Percentiles rank a stretch among this genome's conserved stretches.
Conservation (phyloP, 192 early-diverging fungal genomes). For the Lunasporangiospora selenospora region DNA sequence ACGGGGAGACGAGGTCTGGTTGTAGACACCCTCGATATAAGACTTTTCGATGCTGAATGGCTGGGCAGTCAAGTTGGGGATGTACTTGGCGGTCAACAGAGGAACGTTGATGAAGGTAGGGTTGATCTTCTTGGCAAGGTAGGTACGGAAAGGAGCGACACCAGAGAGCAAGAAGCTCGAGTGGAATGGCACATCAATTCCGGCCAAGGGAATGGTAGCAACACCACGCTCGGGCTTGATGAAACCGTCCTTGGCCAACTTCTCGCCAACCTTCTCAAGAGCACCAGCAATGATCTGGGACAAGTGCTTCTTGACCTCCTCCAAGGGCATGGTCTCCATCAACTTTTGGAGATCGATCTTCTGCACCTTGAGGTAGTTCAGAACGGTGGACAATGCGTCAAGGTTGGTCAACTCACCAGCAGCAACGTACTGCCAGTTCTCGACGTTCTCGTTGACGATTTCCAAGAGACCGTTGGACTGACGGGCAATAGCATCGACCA, state of each 20-base stretch:
- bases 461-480: conserved; percentile 82
- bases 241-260: conserved; percentile 60
- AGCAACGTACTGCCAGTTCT: conserved; percentile 96
- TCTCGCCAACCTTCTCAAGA: conserved; percentile 69
- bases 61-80: conserved; percentile 93
- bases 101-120: conserved; percentile 82
- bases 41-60: conserved; percentile 82
- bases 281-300: conserved; percentile 78
- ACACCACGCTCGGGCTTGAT: conserved; percentile 84
- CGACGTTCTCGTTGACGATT: conserved; percentile 98
- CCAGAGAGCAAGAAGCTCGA: conserved; percentile 92
- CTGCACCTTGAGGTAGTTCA: conserved; percentile 88
- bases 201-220: conserved; percentile 89
- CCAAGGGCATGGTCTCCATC: conserved; percentile 82
- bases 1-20: conserved; percentile 74
- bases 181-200: conserved; percentile 98
- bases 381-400: conserved; percentile 79
- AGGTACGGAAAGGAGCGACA: conserved; percentile 90
- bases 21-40: conserved; percentile 78
- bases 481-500: conserved; percentile 84
- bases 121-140: conserved; percentile 86
- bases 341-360: conserved; percentile 90
- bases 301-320: conserved; percentile 85
- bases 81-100: conserved; percentile 85
- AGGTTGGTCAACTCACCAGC: conserved; percentile 86